Percentiles rank a stretch among this genome's conserved stretches.
phyloP scores from a whole-genome alignment of 2,329 filamentous ascomycete genomes.

The Aureobasidium sp. region DNA sequence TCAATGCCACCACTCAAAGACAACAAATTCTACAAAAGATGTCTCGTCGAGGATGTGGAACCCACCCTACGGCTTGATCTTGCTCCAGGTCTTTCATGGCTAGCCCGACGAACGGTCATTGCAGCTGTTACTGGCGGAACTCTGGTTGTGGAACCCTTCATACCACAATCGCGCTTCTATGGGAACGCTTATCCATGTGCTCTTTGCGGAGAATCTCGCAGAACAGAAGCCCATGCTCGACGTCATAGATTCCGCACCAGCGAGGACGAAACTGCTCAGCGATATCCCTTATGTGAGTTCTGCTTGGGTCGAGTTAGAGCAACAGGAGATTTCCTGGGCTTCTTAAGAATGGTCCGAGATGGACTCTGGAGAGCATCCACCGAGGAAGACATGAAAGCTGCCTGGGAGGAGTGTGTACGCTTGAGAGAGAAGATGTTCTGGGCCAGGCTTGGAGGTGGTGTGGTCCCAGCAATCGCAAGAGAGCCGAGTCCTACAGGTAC shows the following conservation, averaged over 20 bases:
- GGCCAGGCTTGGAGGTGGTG: conserved; percentile 84
- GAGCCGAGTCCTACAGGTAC: background rate
- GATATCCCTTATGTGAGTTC: conserved; percentile 84
- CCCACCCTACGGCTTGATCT: conserved; percentile 84
- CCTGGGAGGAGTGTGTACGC: conserved; percentile 91
- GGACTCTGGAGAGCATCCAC: conserved; percentile 84
- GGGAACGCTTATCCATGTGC: conserved; percentile 64
- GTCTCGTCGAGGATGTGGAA: conserved; percentile 83
- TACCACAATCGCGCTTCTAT: conserved; percentile 45
- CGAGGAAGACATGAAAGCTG: conserved; percentile 73
- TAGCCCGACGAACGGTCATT: conserved; percentile 78
- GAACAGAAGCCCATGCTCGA: conserved; percentile 62
- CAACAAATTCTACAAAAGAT: conserved; percentile 88
- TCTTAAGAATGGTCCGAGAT: conserved; percentile 83
- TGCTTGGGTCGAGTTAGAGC: conserved; percentile 78
- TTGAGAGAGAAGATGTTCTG: conserved; percentile 96
- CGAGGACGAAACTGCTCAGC: conserved; percentile 77
- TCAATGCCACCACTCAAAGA: conserved; percentile 66
- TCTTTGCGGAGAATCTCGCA: conserved; percentile 77
- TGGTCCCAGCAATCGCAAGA: conserved; percentile 52
- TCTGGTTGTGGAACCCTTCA: conserved; percentile 81
- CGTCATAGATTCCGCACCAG: conserved; percentile 84
- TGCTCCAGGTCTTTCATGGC: conserved; percentile 87
- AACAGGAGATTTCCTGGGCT: conserved; percentile 87
- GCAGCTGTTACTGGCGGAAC: conserved; percentile 77